These are phyloP conservation scores for Mimosa pudica DNA, from an alignment of 306 rosid genomes.

Conservation along the genomic window DNA sequence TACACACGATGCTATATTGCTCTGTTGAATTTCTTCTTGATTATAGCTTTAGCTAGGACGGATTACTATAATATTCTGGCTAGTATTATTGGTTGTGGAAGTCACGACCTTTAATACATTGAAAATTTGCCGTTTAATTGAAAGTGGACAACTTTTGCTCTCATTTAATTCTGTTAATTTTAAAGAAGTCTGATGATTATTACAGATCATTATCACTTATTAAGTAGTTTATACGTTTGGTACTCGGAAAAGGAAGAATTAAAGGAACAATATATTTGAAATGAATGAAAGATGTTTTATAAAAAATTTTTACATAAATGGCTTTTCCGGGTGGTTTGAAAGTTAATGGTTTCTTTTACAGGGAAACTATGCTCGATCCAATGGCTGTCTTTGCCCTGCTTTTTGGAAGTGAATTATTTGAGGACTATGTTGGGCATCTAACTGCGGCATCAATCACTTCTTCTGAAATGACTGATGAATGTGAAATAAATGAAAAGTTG, in stretches of 20 bases:
- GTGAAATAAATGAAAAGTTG: slow-evolving; percentile 72
- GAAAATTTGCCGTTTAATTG: slow-evolving; percentile 1
- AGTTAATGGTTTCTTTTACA: slow-evolving; percentile 40
- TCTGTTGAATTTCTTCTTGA: background rate
- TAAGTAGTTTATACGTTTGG: background rate
- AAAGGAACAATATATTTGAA: background rate
- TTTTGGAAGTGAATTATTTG: slow-evolving; percentile 95
- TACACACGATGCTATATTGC: slow-evolving; percentile 25
- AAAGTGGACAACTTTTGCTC: background rate
- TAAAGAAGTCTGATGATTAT: background rate
- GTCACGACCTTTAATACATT: background rate
- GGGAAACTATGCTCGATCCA: slow-evolving; percentile 95
- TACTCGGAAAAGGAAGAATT: background rate
- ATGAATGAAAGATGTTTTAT: background rate
- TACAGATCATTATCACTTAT: background rate
- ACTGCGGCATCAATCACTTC: slow-evolving; percentile 97
- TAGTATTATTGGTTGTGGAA: background rate
- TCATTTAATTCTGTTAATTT: background rate
- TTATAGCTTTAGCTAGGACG: background rate
- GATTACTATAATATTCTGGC: background rate
- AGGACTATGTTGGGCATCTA: slow-evolving; percentile 90
- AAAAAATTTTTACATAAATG: background rate
- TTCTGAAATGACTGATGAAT: slow-evolving; percentile 64
- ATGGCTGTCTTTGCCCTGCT: slow-evolving; percentile 85
- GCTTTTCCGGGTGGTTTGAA: background rate